Percentiles rank a stretch among this genome's conserved stretches.
phyloP scores from a whole-genome alignment of 768 basidiomycete genomes.

The Naganishia randhawae region DNA sequence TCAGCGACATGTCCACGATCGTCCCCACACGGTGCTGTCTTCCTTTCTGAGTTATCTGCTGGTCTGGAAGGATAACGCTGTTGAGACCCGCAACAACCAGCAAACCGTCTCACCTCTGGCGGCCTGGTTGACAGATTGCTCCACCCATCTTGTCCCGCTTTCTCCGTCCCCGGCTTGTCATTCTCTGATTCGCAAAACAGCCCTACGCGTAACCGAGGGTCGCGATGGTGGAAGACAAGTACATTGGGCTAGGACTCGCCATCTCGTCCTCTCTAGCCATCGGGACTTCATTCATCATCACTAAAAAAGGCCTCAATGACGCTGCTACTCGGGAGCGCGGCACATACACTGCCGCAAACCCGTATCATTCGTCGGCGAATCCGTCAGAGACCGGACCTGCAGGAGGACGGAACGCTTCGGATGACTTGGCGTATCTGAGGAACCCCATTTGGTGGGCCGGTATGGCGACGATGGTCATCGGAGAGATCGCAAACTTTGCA shows the following conservation, averaged over 20 bases:
- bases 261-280: conserved; percentile 48
- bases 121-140: background rate
- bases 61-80: background rate
- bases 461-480: conserved; percentile 81
- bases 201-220: conserved; percentile 11
- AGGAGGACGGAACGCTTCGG: conserved; percentile 59
- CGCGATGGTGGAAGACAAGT: conserved; percentile 74
- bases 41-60: background rate
- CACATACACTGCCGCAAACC: conserved; percentile 31
- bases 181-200: background rate
- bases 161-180: background rate
- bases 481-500: conserved; percentile 80
- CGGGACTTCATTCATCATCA: conserved; percentile 92
- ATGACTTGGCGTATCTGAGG: conserved; percentile 76
- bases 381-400: conserved; percentile 26
- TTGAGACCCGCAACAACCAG: background rate
- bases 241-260: conserved; percentile 86
- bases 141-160: background rate
- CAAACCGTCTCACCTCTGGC: background rate
- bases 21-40: background rate
- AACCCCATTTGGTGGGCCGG: conserved; percentile 98
- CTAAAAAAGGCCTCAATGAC: conserved; percentile 95
- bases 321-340: conserved; percentile 56
- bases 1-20: background rate
- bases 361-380: conserved; percentile 38